phyloP scores from a whole-genome alignment of 2,329 filamentous ascomycete species.

The Helminthosporium solani region DNA sequence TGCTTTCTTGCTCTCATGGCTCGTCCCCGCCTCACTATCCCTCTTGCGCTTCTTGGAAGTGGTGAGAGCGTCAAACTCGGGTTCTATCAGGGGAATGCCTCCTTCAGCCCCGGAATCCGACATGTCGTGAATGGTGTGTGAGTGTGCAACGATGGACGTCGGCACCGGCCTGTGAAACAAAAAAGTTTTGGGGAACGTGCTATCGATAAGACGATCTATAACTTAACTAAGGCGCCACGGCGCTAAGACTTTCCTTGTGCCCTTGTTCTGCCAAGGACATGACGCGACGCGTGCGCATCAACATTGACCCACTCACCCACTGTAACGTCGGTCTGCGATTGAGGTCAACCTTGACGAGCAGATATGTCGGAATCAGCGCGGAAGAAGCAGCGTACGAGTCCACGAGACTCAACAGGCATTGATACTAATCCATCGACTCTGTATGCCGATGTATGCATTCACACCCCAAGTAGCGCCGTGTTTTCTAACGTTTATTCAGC shows the following conservation, averaged over 20 bases:
- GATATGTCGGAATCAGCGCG: slow-evolving; percentile 40
- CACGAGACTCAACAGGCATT: slow-evolving; percentile 17
- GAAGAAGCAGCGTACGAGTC: slow-evolving; percentile 38
- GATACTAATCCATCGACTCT: slow-evolving; percentile 17
- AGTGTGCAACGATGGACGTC: slow-evolving; percentile 12
- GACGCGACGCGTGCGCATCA: slow-evolving; percentile 14
- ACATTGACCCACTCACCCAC: slow-evolving; percentile 14
- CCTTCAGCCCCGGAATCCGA: slow-evolving; percentile 47
- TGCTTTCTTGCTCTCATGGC: slow-evolving; percentile 38
- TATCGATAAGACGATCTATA: slow-evolving; percentile 33
- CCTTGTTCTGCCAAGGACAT: too few species aligned
- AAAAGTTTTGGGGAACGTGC: slow-evolving; percentile 11
- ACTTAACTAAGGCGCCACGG: slow-evolving; percentile 1
- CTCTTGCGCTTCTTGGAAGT: slow-evolving; percentile 48
- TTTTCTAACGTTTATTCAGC: slow-evolving; percentile 18
- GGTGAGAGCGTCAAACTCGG: slow-evolving; percentile 37
- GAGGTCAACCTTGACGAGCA: neutral
- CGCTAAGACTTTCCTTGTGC: too few species aligned
- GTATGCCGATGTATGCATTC: slow-evolving; percentile 19
- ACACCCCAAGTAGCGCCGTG: neutral
- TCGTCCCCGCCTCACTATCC: slow-evolving; percentile 30
- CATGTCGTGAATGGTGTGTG: slow-evolving; percentile 39
- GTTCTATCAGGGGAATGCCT: slow-evolving; percentile 48
- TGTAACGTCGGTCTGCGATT: slow-evolving; percentile 3
- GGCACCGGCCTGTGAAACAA: slow-evolving; percentile 11